Evolutionary conservation across 208 protist species (phyloP).

Genomic region (Spongospora subterranea): DNA sequence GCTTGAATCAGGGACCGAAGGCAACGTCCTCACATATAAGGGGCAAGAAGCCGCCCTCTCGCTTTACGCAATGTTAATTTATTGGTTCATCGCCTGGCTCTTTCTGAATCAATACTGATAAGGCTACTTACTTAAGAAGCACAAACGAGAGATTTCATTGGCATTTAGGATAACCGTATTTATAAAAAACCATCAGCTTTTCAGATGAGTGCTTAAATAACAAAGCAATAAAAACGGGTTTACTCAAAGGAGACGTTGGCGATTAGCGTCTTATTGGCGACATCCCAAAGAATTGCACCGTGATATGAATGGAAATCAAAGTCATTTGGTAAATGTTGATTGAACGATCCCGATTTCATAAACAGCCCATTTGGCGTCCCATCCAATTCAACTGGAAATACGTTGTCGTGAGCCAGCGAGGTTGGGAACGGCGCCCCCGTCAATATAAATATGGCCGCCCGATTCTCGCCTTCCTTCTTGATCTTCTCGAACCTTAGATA

Average conservation of each 20-base stretch:
- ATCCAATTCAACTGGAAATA: background rate
- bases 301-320: background rate
- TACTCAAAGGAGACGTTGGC: constrained; percentile 34
- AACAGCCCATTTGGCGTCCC: constrained; percentile 14
- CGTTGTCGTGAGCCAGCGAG: background rate
- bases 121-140: no score
- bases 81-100: no score
- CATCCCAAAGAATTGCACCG: constrained; percentile 25
- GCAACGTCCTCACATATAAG: no score
- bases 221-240: background rate
- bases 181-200: no score
- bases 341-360: constrained; percentile 39
- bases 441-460: background rate
- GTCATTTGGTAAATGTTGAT: background rate
- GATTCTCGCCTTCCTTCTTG: background rate
- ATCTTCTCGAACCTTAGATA: constrained; percentile 42
- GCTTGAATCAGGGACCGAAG: no score
- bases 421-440: constrained; percentile 26
- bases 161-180: no score
- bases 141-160: no score
- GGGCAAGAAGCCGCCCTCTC: no score
- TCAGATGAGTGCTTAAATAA: no score
- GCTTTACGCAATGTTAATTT: no score
- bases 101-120: no score
- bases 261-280: background rate